Conservation (phyloP, 441 rosid genomes). For the Erodium texanum region DNA sequence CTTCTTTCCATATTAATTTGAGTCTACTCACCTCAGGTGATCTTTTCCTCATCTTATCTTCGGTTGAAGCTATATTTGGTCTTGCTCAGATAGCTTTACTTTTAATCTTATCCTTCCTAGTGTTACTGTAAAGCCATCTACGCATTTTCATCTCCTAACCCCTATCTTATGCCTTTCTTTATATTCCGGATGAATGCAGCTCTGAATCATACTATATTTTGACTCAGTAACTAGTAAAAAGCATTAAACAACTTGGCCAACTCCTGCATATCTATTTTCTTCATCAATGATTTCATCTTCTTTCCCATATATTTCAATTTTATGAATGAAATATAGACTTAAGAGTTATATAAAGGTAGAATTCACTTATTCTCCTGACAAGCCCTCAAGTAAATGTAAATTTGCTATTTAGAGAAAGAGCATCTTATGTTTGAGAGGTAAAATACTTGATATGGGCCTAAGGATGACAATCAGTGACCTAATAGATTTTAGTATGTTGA, state of each 20-base stretch:
- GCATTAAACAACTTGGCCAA: slow-evolving; percentile 4
- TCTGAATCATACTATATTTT: background rate
- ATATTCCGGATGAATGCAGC: background rate
- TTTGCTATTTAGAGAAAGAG: background rate
- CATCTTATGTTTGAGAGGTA: slow-evolving; percentile 1
- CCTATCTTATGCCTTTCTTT: background rate
- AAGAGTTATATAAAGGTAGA: background rate
- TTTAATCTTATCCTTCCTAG: background rate
- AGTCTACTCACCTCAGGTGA: background rate
- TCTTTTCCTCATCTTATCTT: background rate
- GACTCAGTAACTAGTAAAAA: background rate
- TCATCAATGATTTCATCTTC: background rate
- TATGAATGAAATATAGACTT: background rate
- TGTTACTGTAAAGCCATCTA: background rate
- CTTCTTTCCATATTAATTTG: background rate
- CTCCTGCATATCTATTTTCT: background rate
- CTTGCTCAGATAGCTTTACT: background rate
- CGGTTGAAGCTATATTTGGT: background rate
- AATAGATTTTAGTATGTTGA: background rate
- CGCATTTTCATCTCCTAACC: background rate
- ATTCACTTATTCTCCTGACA: background rate
- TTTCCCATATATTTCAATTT: background rate
- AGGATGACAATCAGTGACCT: background rate
- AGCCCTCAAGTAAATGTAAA: background rate
- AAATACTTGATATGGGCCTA: background rate